Percentiles rank a stretch among this genome's conserved stretches.
phyloP scores from a whole-genome alignment of 176 grass and related monocot species.

The Poa annua region DNA sequence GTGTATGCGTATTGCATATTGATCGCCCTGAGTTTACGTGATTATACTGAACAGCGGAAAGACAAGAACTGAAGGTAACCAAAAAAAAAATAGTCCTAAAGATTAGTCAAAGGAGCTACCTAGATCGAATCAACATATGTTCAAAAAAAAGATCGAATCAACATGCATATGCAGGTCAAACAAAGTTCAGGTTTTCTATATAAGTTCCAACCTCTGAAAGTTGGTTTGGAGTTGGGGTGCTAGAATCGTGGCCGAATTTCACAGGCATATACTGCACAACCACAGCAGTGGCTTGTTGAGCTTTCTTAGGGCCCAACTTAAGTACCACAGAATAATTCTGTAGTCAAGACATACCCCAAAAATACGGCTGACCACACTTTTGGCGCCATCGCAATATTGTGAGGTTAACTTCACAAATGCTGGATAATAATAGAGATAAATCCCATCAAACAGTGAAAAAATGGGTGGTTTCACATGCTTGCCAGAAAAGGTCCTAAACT shows the following conservation, averaged over 20 bases:
- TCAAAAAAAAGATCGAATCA: too few relatives aligned
- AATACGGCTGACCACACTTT: background rate
- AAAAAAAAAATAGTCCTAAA: background rate
- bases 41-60: background rate
- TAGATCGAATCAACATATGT: background rate
- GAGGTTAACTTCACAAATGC: background rate
- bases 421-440: constrained; percentile 16
- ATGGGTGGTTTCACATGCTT: background rate
- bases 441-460: constrained; percentile 13
- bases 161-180: background rate
- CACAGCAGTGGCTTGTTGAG: background rate
- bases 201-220: background rate
- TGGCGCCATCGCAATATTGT: background rate
- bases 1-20: background rate
- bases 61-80: background rate
- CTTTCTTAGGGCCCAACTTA: background rate
- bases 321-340: background rate
- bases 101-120: background rate
- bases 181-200: background rate
- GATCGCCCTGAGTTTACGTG: background rate
- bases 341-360: background rate
- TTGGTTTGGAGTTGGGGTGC: background rate
- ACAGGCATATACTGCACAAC: background rate
- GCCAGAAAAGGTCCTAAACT: constrained; percentile 4
- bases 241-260: background rate